Conservation (phyloP, 208 protist genomes). For the Plasmodiophora brassicae region DNA sequence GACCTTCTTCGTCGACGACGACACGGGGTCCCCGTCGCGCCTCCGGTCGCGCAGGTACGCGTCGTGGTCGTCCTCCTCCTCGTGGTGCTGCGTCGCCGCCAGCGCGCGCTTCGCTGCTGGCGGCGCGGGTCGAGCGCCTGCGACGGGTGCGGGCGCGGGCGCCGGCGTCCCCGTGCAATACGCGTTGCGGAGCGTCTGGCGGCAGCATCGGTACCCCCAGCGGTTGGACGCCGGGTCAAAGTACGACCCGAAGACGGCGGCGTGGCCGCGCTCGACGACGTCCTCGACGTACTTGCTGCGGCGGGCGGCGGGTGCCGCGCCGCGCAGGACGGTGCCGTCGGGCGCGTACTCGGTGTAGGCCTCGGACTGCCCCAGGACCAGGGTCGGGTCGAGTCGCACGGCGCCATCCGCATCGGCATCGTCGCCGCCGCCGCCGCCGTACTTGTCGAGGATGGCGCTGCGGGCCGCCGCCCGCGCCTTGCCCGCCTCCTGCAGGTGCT, state of each 20-base stretch:
- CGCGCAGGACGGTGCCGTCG: conserved; percentile 40
- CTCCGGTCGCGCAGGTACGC: too few relatives aligned
- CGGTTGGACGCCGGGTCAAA: not conserved
- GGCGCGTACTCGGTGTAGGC: conserved; percentile 74
- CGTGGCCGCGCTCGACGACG: conserved; percentile 35
- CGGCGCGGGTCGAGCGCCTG: too few relatives aligned
- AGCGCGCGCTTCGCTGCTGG: too few relatives aligned
- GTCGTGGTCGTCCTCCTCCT: too few relatives aligned
- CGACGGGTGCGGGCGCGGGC: not conserved
- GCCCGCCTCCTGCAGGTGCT: conserved; percentile 49
- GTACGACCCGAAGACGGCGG: conserved; percentile 33
- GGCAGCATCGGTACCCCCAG: conserved; percentile 45
- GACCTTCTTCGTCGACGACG: too few relatives aligned
- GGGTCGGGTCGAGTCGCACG: conserved; percentile 48
- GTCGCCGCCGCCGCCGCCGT: too few relatives aligned
- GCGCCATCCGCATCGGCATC: too few relatives aligned
- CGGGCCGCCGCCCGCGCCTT: conserved; percentile 31
- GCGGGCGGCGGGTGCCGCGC: conserved; percentile 2
- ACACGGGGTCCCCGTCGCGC: too few relatives aligned
- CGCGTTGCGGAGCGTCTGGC: conserved; percentile 28
- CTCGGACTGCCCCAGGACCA: conserved; percentile 70
- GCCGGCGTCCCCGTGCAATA: conserved; percentile 41
- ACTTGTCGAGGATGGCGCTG: conserved; percentile 60
- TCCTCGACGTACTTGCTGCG: conserved; percentile 41
- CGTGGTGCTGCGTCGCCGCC: too few relatives aligned